Evolutionary conservation across 208 protist genomes (phyloP).

Genomic region (Porcisia deanei): DNA sequence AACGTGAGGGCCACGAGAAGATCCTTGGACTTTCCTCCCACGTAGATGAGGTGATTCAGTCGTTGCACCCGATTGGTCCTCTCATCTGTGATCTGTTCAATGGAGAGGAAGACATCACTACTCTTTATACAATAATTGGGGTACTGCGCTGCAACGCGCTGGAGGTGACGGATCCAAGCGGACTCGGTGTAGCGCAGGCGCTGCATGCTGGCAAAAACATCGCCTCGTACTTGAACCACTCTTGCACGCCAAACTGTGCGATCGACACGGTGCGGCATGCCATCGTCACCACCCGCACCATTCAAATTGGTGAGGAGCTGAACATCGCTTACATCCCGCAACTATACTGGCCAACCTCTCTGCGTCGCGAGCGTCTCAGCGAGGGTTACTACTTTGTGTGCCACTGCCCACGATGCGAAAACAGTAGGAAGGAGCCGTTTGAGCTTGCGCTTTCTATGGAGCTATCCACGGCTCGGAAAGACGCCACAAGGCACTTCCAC

Average conservation of each 20-base stretch:
- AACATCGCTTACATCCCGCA: conserved; percentile 87
- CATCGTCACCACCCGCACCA: conserved; percentile 69
- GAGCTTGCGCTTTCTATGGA: conserved; percentile 49
- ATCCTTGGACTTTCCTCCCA: conserved; percentile 60
- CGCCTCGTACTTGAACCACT: conserved; percentile 86
- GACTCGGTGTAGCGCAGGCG: conserved; percentile 77
- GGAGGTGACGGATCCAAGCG: conserved; percentile 58
- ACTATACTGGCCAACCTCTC: conserved; percentile 76
- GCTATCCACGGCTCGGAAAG: conserved; percentile 26
- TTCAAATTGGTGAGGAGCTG: conserved; percentile 69
- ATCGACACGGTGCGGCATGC: conserved; percentile 39
- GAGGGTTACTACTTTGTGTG: conserved; percentile 81
- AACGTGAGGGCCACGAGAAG: conserved; percentile 41
- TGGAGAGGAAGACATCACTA: conserved; percentile 21
- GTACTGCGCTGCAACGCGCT: conserved; percentile 83
- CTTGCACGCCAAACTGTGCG: conserved; percentile 81
- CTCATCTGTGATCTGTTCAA: conserved; percentile 36
- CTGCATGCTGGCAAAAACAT: conserved; percentile 49
- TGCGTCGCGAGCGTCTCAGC: conserved; percentile 62
- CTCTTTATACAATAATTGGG: conserved; percentile 53
- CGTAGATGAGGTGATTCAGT: conserved; percentile 58
- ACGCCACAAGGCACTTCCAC: conserved; percentile 52
- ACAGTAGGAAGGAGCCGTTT: conserved; percentile 44
- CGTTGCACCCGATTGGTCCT: conserved; percentile 51
- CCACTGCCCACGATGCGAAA: conserved; percentile 62